These are phyloP conservation scores for Starmerella apicola DNA, from an alignment of 805 yeast genomes.

Conservation along the genomic window DNA sequence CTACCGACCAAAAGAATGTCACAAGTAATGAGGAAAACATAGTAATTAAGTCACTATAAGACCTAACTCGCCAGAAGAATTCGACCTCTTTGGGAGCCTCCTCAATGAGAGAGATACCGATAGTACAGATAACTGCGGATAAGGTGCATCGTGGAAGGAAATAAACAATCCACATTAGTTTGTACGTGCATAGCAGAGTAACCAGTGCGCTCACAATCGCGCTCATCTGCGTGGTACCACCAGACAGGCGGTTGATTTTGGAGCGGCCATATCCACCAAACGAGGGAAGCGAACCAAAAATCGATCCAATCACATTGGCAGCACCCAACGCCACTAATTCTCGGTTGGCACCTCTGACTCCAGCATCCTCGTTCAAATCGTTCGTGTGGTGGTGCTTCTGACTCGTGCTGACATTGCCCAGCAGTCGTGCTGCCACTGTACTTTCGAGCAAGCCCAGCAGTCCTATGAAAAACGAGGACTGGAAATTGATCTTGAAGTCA, in stretches of 20 bases:
- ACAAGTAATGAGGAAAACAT: conserved; percentile 50
- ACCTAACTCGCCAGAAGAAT: conserved; percentile 62
- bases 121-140: conserved; percentile 65
- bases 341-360: conserved; percentile 51
- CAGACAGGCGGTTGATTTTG: conserved; percentile 73
- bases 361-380: conserved; percentile 31
- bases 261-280: conserved; percentile 96
- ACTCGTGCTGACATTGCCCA: conserved; percentile 55
- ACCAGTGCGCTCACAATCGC: conserved; percentile 71
- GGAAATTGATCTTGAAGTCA: conserved; percentile 43
- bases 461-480: conserved; percentile 67
- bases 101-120: conserved; percentile 64
- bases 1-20: conserved; percentile 65
- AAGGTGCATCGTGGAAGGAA: conserved; percentile 69
- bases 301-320: conserved; percentile 51
- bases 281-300: conserved; percentile 59
- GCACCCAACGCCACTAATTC: conserved; percentile 83
- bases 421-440: conserved; percentile 79
- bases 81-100: conserved; percentile 71
- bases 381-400: no score
- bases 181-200: conserved; percentile 53
- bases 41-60: conserved; percentile 64
- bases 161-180: conserved; percentile 49
- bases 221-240: conserved; percentile 76
- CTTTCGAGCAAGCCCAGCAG: conserved; percentile 86